phyloP scores from a whole-genome alignment of 1,284 basidiomycete species.

The Fistulinella staudtii region DNA sequence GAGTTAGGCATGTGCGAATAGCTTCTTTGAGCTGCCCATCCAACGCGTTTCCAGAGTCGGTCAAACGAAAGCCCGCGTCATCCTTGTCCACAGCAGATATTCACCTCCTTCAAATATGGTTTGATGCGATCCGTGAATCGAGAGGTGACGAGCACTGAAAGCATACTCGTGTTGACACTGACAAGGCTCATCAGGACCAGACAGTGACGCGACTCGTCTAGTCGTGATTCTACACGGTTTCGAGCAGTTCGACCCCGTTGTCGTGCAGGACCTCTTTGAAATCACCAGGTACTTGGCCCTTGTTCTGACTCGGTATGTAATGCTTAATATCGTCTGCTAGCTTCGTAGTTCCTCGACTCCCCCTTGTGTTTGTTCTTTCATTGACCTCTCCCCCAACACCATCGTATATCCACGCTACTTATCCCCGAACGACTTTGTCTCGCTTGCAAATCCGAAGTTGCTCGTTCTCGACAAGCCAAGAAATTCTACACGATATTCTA shows the following conservation, averaged over 20 bases:
- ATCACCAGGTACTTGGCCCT: conserved; percentile 54
- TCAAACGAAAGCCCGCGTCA: conserved; percentile 43
- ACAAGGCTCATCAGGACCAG: conserved; percentile 14
- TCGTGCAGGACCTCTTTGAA: conserved; percentile 64
- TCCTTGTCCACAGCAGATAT: conserved; percentile 63
- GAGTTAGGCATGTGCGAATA: conserved; percentile 28
- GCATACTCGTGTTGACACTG: conserved; percentile 3
- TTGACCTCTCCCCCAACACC: conserved; percentile 53
- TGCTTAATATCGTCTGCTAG: conserved; percentile 25
- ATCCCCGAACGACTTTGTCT: conserved; percentile 54
- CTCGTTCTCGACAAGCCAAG: conserved; percentile 43
- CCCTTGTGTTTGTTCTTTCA: conserved; percentile 57
- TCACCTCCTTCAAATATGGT: conserved; percentile 55
- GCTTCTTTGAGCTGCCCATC: conserved; percentile 4
- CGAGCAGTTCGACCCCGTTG: conserved; percentile 56
- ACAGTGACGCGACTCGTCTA: conserved; percentile 33
- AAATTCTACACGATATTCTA: conserved; percentile 49
- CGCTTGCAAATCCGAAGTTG: conserved; percentile 52
- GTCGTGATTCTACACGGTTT: conserved; percentile 64
- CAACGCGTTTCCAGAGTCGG: conserved; percentile 12
- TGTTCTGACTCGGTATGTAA: neutral
- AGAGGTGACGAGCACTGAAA: conserved; percentile 31
- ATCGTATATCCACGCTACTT: conserved; percentile 55
- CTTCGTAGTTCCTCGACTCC: conserved; percentile 45
- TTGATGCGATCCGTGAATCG: conserved; percentile 37